Conservation (phyloP, 495 filamentous ascomycete species). For the Penicillium waksmanii region DNA sequence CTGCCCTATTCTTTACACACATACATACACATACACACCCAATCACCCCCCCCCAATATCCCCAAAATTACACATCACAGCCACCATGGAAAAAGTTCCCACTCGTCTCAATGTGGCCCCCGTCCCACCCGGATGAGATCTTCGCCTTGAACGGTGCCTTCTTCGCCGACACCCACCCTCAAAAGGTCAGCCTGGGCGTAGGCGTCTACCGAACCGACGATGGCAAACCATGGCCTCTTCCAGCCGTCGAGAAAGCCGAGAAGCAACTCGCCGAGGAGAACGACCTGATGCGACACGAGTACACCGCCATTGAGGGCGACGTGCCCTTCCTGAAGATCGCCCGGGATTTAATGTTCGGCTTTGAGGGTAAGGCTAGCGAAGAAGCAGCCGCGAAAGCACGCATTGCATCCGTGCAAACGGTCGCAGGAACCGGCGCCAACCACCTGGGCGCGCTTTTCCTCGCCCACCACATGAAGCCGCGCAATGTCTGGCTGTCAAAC, state of each 20-base stretch:
- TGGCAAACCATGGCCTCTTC: conserved; percentile 56
- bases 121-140: conserved; percentile 52
- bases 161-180: conserved; percentile 41
- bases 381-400: conserved; percentile 39
- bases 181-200: conserved; percentile 54
- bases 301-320: conserved; percentile 53
- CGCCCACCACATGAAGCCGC: conserved; percentile 52
- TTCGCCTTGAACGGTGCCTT: conserved; percentile 51
- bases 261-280: conserved; percentile 41
- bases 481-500: conserved; percentile 51
- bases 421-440: conserved; percentile 91
- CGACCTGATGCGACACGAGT: conserved; percentile 50
- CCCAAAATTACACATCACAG: not conserved
- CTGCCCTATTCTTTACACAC: not conserved
- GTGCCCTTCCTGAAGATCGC: conserved; percentile 45
- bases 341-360: conserved; percentile 53
- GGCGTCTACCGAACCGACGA: conserved; percentile 58
- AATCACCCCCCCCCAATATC: not conserved
- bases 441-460: conserved; percentile 90
- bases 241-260: conserved; percentile 50
- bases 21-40: conserved; percentile 1
- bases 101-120: conserved; percentile 40
- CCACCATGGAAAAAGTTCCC: conserved; percentile 39
- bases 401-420: conserved; percentile 65
- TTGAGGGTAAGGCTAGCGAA: conserved; percentile 35